These are phyloP conservation scores for Ustanciosporium gigantosporum DNA, from an alignment of 1,284 basidiomycete species.

Conservation along the genomic window DNA sequence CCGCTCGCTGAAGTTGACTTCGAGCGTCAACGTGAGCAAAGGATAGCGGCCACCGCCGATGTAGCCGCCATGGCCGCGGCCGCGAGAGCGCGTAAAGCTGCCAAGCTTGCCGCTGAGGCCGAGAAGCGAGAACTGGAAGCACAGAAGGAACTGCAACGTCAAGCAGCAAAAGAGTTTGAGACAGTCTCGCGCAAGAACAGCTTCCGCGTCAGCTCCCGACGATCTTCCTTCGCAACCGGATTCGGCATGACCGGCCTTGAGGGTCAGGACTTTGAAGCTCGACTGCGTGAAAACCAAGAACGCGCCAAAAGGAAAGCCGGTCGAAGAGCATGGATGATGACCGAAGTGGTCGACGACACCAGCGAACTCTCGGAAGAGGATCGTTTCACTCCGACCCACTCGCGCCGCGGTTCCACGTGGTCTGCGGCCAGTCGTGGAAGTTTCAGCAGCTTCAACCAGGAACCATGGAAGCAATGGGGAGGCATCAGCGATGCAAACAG, in stretches of 20 bases:
- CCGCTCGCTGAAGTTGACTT: slow-evolving; percentile 52
- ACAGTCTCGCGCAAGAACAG: slow-evolving; percentile 38
- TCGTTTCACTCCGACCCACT: slow-evolving; percentile 52
- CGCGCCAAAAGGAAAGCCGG: slow-evolving; percentile 44
- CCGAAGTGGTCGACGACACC: slow-evolving; percentile 52
- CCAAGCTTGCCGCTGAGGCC: slow-evolving; percentile 36
- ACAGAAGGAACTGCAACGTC: slow-evolving; percentile 29
- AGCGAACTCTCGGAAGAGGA: slow-evolving; percentile 51
- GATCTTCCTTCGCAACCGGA: slow-evolving; percentile 37
- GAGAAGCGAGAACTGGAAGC: slow-evolving; percentile 40
- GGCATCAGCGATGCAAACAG: slow-evolving; percentile 37
- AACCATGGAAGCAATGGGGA: slow-evolving; percentile 35
- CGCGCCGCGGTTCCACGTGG: slow-evolving; percentile 46
- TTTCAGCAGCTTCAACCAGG: slow-evolving; percentile 38
- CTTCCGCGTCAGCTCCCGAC: slow-evolving; percentile 37
- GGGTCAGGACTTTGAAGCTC: slow-evolving; percentile 45
- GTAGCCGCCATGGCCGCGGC: slow-evolving; percentile 55
- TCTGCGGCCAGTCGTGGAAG: slow-evolving; percentile 32
- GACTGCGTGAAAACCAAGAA: slow-evolving; percentile 55
- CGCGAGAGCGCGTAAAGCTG: slow-evolving; percentile 50
- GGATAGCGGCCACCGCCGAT: slow-evolving; percentile 46
- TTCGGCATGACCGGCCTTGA: slow-evolving; percentile 43
- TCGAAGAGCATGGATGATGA: slow-evolving; percentile 55
- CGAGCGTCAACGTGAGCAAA: slow-evolving; percentile 46
- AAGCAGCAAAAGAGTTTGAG: slow-evolving; percentile 8